Conservation (phyloP, 805 yeast species). For the Candida ipomoeae region DNA sequence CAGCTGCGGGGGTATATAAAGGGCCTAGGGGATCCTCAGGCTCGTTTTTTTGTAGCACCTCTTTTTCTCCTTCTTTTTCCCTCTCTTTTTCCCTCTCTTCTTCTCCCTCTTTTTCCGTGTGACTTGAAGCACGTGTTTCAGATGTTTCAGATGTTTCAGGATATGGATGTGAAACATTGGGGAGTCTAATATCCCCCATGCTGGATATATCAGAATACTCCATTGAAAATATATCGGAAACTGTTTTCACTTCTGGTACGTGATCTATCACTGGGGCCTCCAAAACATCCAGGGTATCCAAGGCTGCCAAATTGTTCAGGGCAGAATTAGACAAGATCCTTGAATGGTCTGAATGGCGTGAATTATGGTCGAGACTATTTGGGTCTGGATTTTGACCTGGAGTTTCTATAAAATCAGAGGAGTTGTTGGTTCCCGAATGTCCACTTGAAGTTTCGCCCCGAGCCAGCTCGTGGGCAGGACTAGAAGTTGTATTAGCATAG, state of each 20-base stretch:
- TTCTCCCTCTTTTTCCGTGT: no score
- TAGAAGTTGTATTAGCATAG: neutral
- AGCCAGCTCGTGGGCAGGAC: conserved; percentile 3
- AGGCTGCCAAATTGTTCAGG: neutral
- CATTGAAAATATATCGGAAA: neutral
- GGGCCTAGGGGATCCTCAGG: neutral
- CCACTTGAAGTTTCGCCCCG: neutral
- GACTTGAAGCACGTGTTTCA: no score
- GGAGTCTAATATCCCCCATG: neutral
- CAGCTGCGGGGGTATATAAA: neutral
- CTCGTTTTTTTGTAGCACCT: neutral
- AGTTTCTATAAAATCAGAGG: no score
- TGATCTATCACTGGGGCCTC: neutral
- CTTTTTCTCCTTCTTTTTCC: neutral
- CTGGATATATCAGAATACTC: neutral
- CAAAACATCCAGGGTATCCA: neutral
- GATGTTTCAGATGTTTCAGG: neutral
- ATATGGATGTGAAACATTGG: neutral
- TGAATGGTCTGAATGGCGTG: neutral
- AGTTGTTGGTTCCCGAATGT: no score
- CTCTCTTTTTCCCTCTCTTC: no score
- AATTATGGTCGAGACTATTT: no score
- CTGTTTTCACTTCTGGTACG: neutral
- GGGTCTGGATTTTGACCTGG: no score
- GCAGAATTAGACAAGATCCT: neutral